Base-by-base conservation (phyloP, 768 basidiomycete species). In the Piloderma croceum region DNA sequence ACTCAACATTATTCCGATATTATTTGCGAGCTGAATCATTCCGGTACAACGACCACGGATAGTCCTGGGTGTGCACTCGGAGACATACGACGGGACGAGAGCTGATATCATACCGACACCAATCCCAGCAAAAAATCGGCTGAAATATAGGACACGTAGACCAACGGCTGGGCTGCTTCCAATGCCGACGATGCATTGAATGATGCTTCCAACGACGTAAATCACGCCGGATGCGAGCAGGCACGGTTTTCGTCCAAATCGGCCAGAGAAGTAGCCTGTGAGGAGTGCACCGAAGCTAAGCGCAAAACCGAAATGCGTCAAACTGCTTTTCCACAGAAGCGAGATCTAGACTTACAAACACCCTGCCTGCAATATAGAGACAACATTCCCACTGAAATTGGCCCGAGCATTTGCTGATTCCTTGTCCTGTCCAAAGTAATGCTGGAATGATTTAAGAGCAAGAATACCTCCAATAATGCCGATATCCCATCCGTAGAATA, bases 111-210 rank as follows among this genome's bases (percentile, higher is more conserved):
- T 70, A 11, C 79, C 77, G 21, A 81, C 68, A 6, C 81, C 79
- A 37, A 81, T 61, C 15, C 83, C 81, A 5, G 73, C 69, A 0
- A 83, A 41, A 56, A 81, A 82, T 4, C 77, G 67, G 38, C 70
- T 62, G 47, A 69, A 69, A 46, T 68, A 73, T 25, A 73, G 59
- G 6, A 71, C 62, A 7, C 51, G 52, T 7, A 71, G 51, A 10
- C 56, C 68, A 3, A 65, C 61, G 5, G 21, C 37, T 40, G 49
- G 56, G 31, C 52, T 61, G 44, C 56, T 66, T 13, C 71, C 68
- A 1, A 74, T 43, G 1, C 73, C 72, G 17, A 61, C 60, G 34
- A 74, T 42, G 15, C 59, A 57, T 45, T 77, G 74, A 21, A 77
- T 51, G n/a, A 65, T 23, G 41, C 71, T 73, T 23, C 76, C 74